Base-by-base conservation (phyloP, 257 asterid species). In the Mitragyna speciosa region DNA sequence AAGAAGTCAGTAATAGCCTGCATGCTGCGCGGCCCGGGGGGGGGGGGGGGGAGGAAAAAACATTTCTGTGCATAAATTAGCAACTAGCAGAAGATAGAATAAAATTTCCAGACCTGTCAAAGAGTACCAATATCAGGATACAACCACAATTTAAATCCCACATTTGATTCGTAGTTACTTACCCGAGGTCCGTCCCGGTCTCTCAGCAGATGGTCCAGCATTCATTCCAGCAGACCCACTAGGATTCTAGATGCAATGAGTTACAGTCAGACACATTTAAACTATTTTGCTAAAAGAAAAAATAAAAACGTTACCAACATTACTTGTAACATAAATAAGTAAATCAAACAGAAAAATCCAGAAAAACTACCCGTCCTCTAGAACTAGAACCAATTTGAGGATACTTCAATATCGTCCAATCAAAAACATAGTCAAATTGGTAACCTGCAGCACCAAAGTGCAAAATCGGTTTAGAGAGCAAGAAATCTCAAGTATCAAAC, bases 351-450 rank as follows among this genome's bases (percentile, higher is more conserved):
- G 33, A 80, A 47, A 56, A 73, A 33, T 51, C 31, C 54, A 76
- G 48, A 77, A 80, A 77, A 85, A 90, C 64, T 72, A 91, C 99
- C 88, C 97, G 89, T 47, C 91, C 85, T 90, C 94, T 86, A 73
- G 99, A 91, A 81, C 95, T 89, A 36, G 97, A 77, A 79, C 97
- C 96, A 73, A 93, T 91, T 87, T 92, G 99, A 79, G 99, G 99
- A 88, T 93, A 89, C 90, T 95, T 95, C 90, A 94, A 78, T 83
- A 93, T 89, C 20, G 98, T 94, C 97, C 98, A 95, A 84, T 95
- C 98, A 85, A 94, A 94, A 68, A 95, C 98, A 80, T 91, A 95
- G 83, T 95, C 99, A 82, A 95, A 93, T 83, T 95, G 99, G 87
- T 93, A 95, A 81, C 98, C 99, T 95, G 89, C 85, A 80, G 72